phyloP scores from a whole-genome alignment of 352 stramenopile species.

The Globisporangium heterothallicum region DNA sequence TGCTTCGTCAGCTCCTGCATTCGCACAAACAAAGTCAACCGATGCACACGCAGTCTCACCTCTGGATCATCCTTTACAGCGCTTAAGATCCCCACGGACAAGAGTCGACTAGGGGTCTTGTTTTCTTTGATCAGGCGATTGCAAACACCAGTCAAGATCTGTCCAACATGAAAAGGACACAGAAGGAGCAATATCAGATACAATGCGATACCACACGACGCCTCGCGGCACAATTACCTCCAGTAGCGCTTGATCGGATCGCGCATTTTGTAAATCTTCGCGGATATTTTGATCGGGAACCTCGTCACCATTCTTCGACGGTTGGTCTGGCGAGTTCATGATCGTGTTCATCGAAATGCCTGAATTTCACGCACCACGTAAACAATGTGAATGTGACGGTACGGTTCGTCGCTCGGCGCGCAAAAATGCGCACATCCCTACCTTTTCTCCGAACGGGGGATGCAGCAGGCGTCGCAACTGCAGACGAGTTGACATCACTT shows the following conservation, averaged over 20 bases:
- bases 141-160: conserved; percentile 51
- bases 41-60: conserved; percentile 16
- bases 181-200: background rate
- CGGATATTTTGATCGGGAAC: conserved; percentile 50
- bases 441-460: conserved; percentile 40
- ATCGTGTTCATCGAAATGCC: conserved; percentile 54
- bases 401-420: background rate
- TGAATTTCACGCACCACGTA: background rate
- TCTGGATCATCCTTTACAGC: conserved; percentile 48
- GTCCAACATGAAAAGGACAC: background rate
- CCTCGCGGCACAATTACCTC: conserved; percentile 21
- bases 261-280: conserved; percentile 29
- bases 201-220: background rate
- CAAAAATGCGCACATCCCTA: background rate
- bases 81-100: conserved; percentile 53
- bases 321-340: conserved; percentile 36
- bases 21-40: background rate
- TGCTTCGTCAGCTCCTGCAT: background rate
- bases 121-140: conserved; percentile 49
- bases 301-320: conserved; percentile 12
- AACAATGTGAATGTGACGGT: background rate
- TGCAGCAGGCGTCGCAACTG: conserved; percentile 21
- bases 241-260: conserved; percentile 31
- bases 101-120: conserved; percentile 47
- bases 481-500: conserved; percentile 20